phyloP scores from a whole-genome alignment of 2,329 filamentous ascomycete genomes.

The Neodidymelliopsis sp. region DNA sequence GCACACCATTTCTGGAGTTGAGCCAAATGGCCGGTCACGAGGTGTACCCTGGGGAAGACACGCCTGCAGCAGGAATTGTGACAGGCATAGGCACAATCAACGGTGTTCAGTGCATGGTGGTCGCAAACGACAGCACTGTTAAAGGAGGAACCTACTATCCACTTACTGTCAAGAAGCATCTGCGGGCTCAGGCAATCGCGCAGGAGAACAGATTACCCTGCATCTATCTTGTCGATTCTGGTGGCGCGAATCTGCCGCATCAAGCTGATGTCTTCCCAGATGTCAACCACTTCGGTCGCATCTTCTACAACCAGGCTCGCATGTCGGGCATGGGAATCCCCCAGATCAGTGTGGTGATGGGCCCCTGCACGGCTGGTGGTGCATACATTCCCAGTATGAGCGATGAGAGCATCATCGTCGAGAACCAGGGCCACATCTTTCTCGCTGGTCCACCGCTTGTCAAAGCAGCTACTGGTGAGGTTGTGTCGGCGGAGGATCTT shows the following conservation, averaged over 20 bases:
- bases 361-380: constrained; percentile 92
- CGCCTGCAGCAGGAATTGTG: constrained; percentile 89
- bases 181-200: constrained; percentile 89
- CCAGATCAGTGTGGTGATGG: constrained; percentile 96
- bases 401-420: constrained; percentile 96
- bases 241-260: constrained; percentile 92
- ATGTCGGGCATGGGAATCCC: constrained; percentile 91
- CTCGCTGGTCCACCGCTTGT: constrained; percentile 92
- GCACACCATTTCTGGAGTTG: constrained; percentile 91
- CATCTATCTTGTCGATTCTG: constrained; percentile 95
- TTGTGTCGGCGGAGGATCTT: constrained; percentile 87
- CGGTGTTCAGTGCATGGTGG: constrained; percentile 89
- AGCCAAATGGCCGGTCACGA: constrained; percentile 88
- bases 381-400: constrained; percentile 98
- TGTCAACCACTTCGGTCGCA: constrained; percentile 91
- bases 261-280: constrained; percentile 97
- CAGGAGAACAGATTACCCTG: constrained; percentile 84
- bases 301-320: constrained; percentile 97
- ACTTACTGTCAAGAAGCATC: constrained; percentile 96
- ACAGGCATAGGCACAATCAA: constrained; percentile 90
- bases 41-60: constrained; percentile 84
- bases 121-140: constrained; percentile 95
- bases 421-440: constrained; percentile 96
- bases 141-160: constrained; percentile 98
- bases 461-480: constrained; percentile 93